Evolutionary conservation across 2,329 filamentous ascomycete species (phyloP), one percentile per base, ranked within the genome.

Genomic region (Clonostachys rosea): DNA sequence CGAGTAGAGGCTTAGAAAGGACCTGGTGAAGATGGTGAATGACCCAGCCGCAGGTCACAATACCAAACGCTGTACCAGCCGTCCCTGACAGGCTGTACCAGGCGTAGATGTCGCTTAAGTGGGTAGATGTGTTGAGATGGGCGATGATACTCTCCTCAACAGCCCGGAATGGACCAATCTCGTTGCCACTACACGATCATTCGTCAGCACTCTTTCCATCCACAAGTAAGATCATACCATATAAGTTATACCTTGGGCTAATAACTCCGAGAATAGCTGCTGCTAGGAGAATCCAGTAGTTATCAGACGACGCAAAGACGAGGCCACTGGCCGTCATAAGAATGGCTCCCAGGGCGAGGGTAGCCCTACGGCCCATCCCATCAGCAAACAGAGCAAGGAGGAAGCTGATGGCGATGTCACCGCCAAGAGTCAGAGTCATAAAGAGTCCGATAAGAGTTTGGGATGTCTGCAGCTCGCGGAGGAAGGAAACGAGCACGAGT

Each of bases 371-470:
- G 5, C 82, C 82, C 44, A 81, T 55, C 0, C 65, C 67, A 62
- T 86, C 82, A 30, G 82, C 79, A 50, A 83, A 68, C 6, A 81
- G 56, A 0, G 81, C 82, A 42, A 86, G 68, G 20, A 78, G 36
- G 49, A 84, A 75, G 55, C 80, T 83, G 50, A 85, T 76, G 40
- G 70, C 56, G 6, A 78, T 72, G 59, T 86, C 83, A 24, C 82
- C 83, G 12, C 71, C 65, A 13, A 86, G 63, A 0, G 83, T 86
- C 51, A 84, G 59, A 1, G 80, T 84, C 81, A 86, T 85, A 63
- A 86, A 86, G 1, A 84, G 62, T 3, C 82, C 82, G 49, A 81
- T 78, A 33, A 65, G 65, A 1, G 72, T 67, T 49, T 80, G 70
- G 2, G 76, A 71, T 39, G 76, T 68, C 8, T 63, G 68, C 2